A percentile compares a stretch with the other conserved stretches of the same genome.
Evolutionary conservation across 2,329 filamentous ascomycete species (phyloP).

Genomic region (Huntiella bhutanensis): DNA sequence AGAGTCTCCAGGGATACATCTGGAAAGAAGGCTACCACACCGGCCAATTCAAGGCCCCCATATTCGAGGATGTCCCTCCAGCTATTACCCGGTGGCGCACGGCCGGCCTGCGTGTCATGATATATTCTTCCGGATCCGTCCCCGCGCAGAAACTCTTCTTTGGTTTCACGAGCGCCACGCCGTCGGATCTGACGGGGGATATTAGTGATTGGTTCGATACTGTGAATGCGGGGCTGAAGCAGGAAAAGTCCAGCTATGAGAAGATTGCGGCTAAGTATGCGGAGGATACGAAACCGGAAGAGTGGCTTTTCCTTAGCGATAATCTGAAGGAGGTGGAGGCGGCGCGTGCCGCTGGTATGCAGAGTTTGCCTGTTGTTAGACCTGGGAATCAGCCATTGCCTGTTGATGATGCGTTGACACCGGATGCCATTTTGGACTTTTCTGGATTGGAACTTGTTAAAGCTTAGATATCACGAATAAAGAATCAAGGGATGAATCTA

Average conservation of each 20-base stretch:
- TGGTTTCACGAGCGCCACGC: slow-evolving; percentile 39
- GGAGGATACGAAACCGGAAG: slow-evolving; percentile 24
- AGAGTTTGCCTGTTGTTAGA: slow-evolving; percentile 40
- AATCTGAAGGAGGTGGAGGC: slow-evolving; percentile 52
- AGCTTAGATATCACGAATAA: background rate
- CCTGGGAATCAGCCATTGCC: slow-evolving; percentile 51
- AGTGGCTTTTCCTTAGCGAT: slow-evolving; percentile 66
- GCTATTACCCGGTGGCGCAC: slow-evolving; percentile 40
- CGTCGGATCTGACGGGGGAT: slow-evolving; percentile 37
- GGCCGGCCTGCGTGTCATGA: slow-evolving; percentile 41
- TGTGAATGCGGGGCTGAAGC: slow-evolving; percentile 60
- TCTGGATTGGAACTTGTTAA: slow-evolving; percentile 2
- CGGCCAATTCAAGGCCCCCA: slow-evolving; percentile 49
- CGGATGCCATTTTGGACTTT: slow-evolving; percentile 20
- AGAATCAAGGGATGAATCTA: no score
- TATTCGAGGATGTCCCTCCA: slow-evolving; percentile 57
- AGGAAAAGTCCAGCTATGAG: slow-evolving; percentile 45
- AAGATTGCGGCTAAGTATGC: slow-evolving; percentile 32
- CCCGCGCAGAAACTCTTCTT: slow-evolving; percentile 68
- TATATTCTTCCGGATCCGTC: slow-evolving; percentile 69
- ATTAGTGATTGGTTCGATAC: slow-evolving; percentile 61
- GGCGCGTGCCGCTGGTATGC: slow-evolving; percentile 43
- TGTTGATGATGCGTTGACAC: slow-evolving; percentile 23
- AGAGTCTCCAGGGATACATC: slow-evolving; percentile 61
- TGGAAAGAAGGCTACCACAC: slow-evolving; percentile 57